Evolutionary conservation across 1,139 yeast genomes (phyloP).

Genomic region (Scheffersomyces illinoinensis): DNA sequence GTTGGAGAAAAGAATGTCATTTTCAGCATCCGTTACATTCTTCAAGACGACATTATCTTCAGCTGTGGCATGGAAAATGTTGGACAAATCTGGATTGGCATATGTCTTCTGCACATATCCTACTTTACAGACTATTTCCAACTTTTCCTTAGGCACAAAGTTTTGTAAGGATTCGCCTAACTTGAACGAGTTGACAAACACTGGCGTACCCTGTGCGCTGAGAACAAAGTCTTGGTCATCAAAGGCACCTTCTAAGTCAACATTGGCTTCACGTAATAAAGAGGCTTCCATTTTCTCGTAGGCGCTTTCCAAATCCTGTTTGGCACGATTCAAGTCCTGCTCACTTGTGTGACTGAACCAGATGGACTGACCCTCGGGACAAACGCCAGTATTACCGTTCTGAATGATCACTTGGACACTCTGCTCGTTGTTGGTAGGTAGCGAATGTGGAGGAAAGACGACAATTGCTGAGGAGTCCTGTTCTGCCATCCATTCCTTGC

Average conservation of each 20-base stretch:
- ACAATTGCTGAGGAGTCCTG: constrained; percentile 84
- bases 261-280: constrained; percentile 72
- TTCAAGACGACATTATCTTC: constrained; percentile 31
- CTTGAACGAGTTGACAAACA: constrained; percentile 72
- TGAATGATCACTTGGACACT: constrained; percentile 87
- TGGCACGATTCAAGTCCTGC: constrained; percentile 63
- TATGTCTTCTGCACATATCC: constrained; percentile 77
- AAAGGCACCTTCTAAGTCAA: constrained; percentile 43
- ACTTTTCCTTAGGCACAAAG: constrained; percentile 78
- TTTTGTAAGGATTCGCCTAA: constrained; percentile 82
- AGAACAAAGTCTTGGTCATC: constrained; percentile 57
- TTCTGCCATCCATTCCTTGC: constrained; percentile 88
- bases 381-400: constrained; percentile 88
- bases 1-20: constrained; percentile 60
- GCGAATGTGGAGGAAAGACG: constrained; percentile 88
- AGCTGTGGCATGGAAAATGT: constrained; percentile 36
- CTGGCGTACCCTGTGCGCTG: constrained; percentile 62
- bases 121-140: constrained; percentile 76
- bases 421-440: constrained; percentile 61
- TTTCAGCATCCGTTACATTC: constrained; percentile 28
- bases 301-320: constrained; percentile 78
- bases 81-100: constrained; percentile 42
- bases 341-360: constrained; percentile 89
- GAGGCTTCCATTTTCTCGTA: constrained; percentile 76
- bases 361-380: constrained; percentile 83